phyloP scores from a whole-genome alignment of 23 red algal species.

The Gracilaria caudata region DNA sequence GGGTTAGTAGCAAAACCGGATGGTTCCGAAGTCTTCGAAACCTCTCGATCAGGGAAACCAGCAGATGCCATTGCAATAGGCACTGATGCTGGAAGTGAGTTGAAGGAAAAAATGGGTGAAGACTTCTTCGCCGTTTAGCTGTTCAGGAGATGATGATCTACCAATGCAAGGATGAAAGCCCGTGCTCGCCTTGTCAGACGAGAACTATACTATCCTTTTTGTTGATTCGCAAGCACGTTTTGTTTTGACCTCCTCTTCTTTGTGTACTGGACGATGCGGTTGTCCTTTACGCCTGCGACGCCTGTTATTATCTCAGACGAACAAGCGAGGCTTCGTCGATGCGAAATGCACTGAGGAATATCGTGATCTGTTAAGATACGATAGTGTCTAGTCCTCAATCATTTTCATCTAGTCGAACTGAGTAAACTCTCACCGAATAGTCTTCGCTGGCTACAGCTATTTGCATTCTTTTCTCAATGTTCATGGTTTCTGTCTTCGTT shows the following conservation, averaged over 20 bases:
- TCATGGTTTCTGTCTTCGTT: not conserved
- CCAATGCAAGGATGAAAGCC: not conserved
- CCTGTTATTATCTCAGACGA: not conserved
- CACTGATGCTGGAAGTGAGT: slow-evolving; percentile 84
- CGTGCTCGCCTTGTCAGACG: not conserved
- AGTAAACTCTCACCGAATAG: slow-evolving; percentile 53
- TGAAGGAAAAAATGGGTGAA: slow-evolving; percentile 85
- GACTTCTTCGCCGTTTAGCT: slow-evolving; percentile 74
- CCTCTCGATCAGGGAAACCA: slow-evolving; percentile 44
- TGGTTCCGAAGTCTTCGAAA: slow-evolving; percentile 76
- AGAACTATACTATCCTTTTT: not conserved
- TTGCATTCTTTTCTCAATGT: slow-evolving; percentile 10
- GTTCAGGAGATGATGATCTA: slow-evolving; percentile 2
- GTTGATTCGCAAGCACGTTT: not conserved
- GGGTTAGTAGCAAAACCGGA: slow-evolving; percentile 97
- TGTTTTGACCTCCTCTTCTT: not conserved
- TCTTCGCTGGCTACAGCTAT: slow-evolving; percentile 59
- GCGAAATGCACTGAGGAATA: not conserved
- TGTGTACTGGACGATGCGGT: not conserved
- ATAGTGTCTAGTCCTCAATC: not conserved
- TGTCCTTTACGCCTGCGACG: not conserved
- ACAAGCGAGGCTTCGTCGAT: not conserved
- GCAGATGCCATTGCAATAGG: slow-evolving; percentile 75
- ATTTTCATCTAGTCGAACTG: slow-evolving; percentile 8
- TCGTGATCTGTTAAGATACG: not conserved